Percentiles rank a stretch among this genome's conserved stretches.
Evolutionary conservation across 805 yeast species (phyloP).

Genomic region (Priceomyces castillae): DNA sequence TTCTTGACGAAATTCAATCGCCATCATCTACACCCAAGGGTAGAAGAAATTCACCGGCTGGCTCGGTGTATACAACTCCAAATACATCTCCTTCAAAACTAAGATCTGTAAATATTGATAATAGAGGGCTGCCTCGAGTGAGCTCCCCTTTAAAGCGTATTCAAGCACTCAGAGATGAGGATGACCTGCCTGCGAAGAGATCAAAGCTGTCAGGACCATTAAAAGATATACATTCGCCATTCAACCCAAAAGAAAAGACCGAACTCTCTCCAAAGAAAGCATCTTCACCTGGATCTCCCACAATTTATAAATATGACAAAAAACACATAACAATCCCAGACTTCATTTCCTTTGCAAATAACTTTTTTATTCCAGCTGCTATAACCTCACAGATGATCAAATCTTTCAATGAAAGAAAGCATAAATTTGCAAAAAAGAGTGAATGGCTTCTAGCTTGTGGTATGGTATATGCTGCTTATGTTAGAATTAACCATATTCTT

Average conservation of each 20-base stretch:
- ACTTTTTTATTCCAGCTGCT: slow-evolving; percentile 58
- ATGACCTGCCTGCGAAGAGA: slow-evolving; percentile 10
- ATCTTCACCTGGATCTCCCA: slow-evolving; percentile 5
- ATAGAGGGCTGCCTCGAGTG: slow-evolving; percentile 22
- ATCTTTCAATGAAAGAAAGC: slow-evolving; percentile 48
- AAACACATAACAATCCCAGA: slow-evolving; percentile 32
- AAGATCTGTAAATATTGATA: slow-evolving; percentile 25
- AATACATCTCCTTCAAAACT: slow-evolving; percentile 12
- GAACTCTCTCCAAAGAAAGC: slow-evolving; percentile 1
- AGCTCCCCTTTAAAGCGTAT: slow-evolving; percentile 39
- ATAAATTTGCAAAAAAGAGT: slow-evolving; percentile 49
- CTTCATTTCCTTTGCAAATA: slow-evolving; percentile 52
- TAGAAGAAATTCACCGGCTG: slow-evolving; percentile 20
- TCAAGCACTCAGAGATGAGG: slow-evolving; percentile 22
- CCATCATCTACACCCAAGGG: slow-evolving; percentile 18
- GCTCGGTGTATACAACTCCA: slow-evolving; percentile 11
- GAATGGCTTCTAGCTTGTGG: slow-evolving; percentile 75
- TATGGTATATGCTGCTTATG: slow-evolving; percentile 55
- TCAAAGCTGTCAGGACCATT: slow-evolving; percentile 7
- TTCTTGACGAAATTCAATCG: slow-evolving; percentile 26
- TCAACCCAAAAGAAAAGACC: slow-evolving; percentile 18
- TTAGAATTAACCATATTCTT: slow-evolving; percentile 49
- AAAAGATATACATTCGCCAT: slow-evolving; percentile 25
- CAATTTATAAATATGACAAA: slow-evolving; percentile 12
- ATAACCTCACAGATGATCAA: slow-evolving; percentile 49